Evolutionary conservation across 768 basidiomycete genomes (phyloP), one percentile per base, ranked within the genome.

Genomic region (Trametes elegans): DNA sequence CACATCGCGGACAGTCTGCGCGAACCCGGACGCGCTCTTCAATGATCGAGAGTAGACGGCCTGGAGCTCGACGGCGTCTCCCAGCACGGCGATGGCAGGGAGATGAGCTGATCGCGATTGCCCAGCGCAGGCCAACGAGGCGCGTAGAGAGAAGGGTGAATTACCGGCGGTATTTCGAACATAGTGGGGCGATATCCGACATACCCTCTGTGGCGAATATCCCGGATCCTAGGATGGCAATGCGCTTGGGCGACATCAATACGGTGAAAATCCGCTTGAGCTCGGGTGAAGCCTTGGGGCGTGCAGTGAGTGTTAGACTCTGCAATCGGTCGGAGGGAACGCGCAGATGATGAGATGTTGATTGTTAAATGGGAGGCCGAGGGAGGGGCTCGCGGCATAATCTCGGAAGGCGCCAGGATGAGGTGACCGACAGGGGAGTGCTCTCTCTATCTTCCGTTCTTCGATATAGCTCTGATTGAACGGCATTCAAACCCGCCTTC

Each of bases 21-120:
- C 76, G 46, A 88, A 70, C 29, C 79, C 78, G 11, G 71, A 67
- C 1, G 85, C 79, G 53, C 81, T 83, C 66, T 77, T 79, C 61
- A 79, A 70, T 0, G 90, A 89, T 56, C 91, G 81, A 10, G 91
- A 94, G 75, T 93, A 94, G 51, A 94, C 76, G 1, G 90, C 91
- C 60, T 76, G 83, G 48, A 85, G 72, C 35, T 78, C 47, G 71
- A 66, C 46, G 74, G 76, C 29, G 74, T 67, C 56, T 66, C 78
- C 79, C 45, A 88, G 75, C 2, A 71, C 68, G 21, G 77, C 77
- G 46, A 93, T 76, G 16, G 87, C 84, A 32, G 91, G 91, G n/a
- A 93, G 75, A 69, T 95, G 88, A 24, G 90, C 89, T 84, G 71
- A 60, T 61, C 39, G 42, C 51, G 28, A 55, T 34, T 14, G 35